A percentile compares a stretch with the other conserved stretches of the same genome.
These are phyloP conservation scores for Phytophthora ohioensis DNA, from an alignment of 352 stramenopile species.

Conservation along the genomic window DNA sequence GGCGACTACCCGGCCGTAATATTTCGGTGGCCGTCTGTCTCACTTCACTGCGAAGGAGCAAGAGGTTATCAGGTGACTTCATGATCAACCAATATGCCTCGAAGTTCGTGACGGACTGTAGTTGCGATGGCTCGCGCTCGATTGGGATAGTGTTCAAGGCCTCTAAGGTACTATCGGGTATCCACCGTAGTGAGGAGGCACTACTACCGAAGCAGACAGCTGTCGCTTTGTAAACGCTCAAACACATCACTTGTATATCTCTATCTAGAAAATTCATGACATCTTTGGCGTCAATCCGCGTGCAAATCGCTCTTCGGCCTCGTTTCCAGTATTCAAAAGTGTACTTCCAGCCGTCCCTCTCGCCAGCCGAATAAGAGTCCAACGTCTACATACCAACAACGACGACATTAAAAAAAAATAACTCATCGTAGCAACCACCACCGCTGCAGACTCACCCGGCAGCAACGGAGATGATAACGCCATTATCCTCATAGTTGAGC, in stretches of 20 bases:
- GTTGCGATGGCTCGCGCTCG: too few species aligned
- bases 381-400: conserved; percentile 52
- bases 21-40: not conserved
- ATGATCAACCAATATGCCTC: not conserved
- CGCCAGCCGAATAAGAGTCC: conserved; percentile 79
- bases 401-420: not conserved
- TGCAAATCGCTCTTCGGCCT: conserved; percentile 58
- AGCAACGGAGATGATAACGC: conserved; percentile 87
- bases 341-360: conserved; percentile 61
- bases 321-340: conserved; percentile 75
- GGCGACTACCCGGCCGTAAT: not conserved
- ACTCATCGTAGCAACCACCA: not conserved
- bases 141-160: too few species aligned
- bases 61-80: not conserved
- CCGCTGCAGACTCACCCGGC: conserved; percentile 55
- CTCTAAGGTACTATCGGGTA: too few species aligned
- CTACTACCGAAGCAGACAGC: too few species aligned
- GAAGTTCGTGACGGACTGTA: not conserved
- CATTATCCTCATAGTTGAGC: conserved; percentile 89
- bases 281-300: conserved; percentile 78
- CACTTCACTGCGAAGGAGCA: not conserved
- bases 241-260: conserved; percentile 63
- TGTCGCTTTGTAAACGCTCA: too few species aligned
- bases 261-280: conserved; percentile 87
- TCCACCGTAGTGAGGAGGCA: too few species aligned